A percentile compares a stretch with the other conserved stretches of the same genome.
Conservation (phyloP, 78 protist genomes). For the Salpingoeca rosetta region DNA sequence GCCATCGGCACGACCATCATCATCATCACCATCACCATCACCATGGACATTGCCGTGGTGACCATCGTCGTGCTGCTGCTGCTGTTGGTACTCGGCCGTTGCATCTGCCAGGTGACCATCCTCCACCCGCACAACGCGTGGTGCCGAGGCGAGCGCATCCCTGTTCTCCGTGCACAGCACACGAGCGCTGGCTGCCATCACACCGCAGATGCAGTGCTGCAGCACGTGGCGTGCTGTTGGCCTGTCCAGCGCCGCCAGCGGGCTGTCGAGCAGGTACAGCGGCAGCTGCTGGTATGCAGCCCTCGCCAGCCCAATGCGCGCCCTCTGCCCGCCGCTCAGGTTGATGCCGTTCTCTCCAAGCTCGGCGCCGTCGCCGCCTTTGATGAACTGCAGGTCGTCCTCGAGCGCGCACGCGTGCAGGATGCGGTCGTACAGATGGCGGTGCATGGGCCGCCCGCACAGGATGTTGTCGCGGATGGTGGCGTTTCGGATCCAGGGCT, state of each 20-base stretch:
- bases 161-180: constrained; percentile 50
- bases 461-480: constrained; percentile 86
- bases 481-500: constrained; percentile 78
- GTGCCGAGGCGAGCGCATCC: constrained; percentile 27
- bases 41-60: background rate
- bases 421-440: constrained; percentile 44
- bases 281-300: constrained; percentile 20
- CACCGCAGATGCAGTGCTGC: background rate
- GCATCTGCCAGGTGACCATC: constrained; percentile 39
- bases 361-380: constrained; percentile 47
- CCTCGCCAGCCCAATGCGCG: constrained; percentile 72
- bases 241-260: constrained; percentile 35
- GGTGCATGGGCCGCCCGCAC: constrained; percentile 61
- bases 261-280: constrained; percentile 69
- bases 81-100: background rate
- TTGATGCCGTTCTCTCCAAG: constrained; percentile 66
- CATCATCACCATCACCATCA: background rate
- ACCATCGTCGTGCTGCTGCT: background rate
- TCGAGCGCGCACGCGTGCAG: constrained; percentile 38
- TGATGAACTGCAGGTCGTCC: constrained; percentile 34
- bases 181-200: constrained; percentile 15
- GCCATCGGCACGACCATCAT: background rate
- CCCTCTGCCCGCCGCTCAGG: constrained; percentile 58
- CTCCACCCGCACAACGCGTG: constrained; percentile 23
- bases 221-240: background rate